Conservation (phyloP, 2,329 filamentous ascomycete species). For the Alternaria sp. region DNA sequence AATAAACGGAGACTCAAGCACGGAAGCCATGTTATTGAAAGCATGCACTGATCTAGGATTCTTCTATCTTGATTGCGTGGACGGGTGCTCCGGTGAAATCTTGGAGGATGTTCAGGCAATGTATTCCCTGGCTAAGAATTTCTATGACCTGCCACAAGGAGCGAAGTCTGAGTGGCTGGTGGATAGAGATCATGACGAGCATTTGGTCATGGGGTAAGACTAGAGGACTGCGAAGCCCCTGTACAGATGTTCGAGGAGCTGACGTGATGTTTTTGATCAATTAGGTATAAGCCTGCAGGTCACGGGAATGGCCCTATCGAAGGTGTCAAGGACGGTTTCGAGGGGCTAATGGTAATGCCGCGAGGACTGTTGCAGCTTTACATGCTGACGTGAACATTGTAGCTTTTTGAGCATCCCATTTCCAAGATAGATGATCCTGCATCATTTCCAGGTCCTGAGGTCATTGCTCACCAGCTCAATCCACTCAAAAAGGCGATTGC, state of each 20-base stretch:
- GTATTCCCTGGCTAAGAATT: neutral
- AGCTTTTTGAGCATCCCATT: neutral
- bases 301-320: constrained; percentile 2
- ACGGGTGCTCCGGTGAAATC: neutral
- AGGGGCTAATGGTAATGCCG: neutral
- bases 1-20: neutral
- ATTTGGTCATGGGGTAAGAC: constrained; percentile 5
- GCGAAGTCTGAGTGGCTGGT: constrained; percentile 2
- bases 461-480: neutral
- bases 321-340: constrained; percentile 3
- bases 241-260: neutral
- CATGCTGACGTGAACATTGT: neutral
- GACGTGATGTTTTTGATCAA: neutral
- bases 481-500: neutral
- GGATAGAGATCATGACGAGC: constrained; percentile 2
- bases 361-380: neutral
- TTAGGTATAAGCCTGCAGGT: neutral
- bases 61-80: neutral
- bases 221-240: neutral
- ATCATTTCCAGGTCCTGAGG: neutral
- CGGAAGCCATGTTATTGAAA: neutral
- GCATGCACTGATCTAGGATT: neutral
- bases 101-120: neutral
- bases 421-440: neutral
- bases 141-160: neutral